Evolutionary conservation across 176 grass and related monocot genomes (phyloP).

Genomic region (Canna indica): DNA sequence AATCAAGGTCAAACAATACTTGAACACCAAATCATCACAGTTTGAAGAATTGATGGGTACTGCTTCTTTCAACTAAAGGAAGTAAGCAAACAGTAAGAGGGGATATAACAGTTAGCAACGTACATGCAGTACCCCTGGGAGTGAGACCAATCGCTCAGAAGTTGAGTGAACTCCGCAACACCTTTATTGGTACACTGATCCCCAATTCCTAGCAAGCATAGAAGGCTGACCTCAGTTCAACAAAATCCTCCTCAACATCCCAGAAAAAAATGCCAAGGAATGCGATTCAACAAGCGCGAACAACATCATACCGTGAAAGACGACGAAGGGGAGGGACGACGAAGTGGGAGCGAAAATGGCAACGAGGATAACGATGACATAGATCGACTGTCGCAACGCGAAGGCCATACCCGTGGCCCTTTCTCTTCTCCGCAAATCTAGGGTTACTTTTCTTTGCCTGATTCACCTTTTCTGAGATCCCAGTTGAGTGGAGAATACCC

Average conservation of each 20-base stretch:
- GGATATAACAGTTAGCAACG: background rate
- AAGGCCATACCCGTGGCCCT: background rate
- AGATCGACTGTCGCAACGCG: background rate
- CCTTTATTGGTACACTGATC: conserved; percentile 79
- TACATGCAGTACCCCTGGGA: conserved; percentile 81
- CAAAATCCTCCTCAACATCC: too few relatives aligned
- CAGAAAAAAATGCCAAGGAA: background rate
- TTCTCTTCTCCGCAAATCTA: background rate
- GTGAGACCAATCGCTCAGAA: conserved; percentile 64
- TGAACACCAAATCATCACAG: background rate
- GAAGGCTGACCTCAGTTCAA: too few relatives aligned
- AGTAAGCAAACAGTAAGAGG: background rate
- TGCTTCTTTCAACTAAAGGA: background rate
- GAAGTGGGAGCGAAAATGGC: background rate
- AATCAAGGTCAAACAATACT: too few relatives aligned
- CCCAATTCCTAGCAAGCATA: conserved; percentile 42
- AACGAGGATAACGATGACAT: background rate
- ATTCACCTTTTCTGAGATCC: too few relatives aligned
- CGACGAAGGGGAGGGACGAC: conserved; percentile 7
- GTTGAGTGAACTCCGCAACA: conserved; percentile 52
- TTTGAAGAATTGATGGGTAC: background rate
- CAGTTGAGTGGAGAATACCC: background rate
- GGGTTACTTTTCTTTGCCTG: background rate
- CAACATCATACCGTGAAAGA: conserved; percentile 1
- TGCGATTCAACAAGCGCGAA: too few relatives aligned